These are phyloP conservation scores for Dactylella cylindrospora DNA, from an alignment of 2,329 filamentous ascomycete species.

Conservation along the genomic window DNA sequence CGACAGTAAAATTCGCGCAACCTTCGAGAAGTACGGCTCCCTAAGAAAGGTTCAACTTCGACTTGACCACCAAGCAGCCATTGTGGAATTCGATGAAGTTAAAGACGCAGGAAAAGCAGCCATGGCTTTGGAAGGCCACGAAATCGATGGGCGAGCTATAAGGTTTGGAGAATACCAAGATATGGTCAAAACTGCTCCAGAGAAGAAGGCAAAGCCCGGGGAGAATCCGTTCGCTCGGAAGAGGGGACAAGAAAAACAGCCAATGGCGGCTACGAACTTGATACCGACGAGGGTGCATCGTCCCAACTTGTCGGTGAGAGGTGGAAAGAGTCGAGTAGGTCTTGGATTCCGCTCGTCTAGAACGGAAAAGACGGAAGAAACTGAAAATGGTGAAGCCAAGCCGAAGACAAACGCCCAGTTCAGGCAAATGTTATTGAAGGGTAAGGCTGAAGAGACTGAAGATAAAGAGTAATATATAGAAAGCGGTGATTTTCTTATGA, in stretches of 20 bases:
- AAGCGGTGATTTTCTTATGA: background rate
- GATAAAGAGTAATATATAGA: conserved; percentile 16
- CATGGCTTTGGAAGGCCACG: conserved; percentile 61
- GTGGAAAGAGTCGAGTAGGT: conserved; percentile 49
- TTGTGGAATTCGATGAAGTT: conserved; percentile 75
- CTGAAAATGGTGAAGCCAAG: conserved; percentile 53
- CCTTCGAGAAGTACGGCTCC: conserved; percentile 70
- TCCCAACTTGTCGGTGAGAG: conserved; percentile 54
- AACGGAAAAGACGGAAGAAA: conserved; percentile 43
- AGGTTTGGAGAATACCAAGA: conserved; percentile 55
- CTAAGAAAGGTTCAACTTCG: conserved; percentile 76
- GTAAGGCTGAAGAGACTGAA: conserved; percentile 8
- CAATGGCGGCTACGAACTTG: conserved; percentile 37
- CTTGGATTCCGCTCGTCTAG: conserved; percentile 50
- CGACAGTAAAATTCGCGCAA: conserved; percentile 73
- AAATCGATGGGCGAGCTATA: conserved; percentile 60
- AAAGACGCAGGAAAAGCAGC: conserved; percentile 71
- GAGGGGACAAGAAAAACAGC: conserved; percentile 47
- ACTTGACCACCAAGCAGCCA: conserved; percentile 79
- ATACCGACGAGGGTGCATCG: conserved; percentile 52
- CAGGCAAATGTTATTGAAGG: conserved; percentile 48
- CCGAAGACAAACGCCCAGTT: conserved; percentile 49
- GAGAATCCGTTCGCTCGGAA: conserved; percentile 49
- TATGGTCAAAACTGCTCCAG: conserved; percentile 44
- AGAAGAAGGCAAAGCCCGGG: conserved; percentile 47